phyloP scores from a whole-genome alignment of 768 basidiomycete genomes.

The Holtermanniella nyarrowii region DNA sequence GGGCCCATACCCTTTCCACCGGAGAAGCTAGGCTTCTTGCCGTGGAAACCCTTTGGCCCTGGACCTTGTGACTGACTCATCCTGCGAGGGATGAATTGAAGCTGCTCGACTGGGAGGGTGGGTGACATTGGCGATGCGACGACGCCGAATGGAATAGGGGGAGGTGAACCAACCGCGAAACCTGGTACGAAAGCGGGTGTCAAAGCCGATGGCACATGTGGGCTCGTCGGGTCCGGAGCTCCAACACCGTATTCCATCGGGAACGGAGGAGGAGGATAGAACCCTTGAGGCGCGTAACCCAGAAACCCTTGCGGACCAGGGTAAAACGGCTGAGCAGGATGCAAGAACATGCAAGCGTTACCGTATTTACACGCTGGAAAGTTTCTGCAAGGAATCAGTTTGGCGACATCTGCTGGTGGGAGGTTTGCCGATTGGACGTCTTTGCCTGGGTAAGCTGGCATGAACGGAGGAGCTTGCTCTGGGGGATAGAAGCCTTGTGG shows the following conservation, averaged over 20 bases:
- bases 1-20: constrained; percentile 16
- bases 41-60: constrained; percentile 10
- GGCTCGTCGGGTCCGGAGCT: not conserved
- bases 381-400: constrained; percentile 41
- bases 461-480: not conserved
- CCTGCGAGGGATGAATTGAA: constrained; percentile 13
- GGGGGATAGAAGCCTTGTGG: not conserved
- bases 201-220: constrained; percentile 13
- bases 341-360: constrained; percentile 38
- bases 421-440: constrained; percentile 21
- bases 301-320: not conserved
- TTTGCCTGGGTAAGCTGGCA: not conserved
- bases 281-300: constrained; percentile 2
- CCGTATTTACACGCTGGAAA: constrained; percentile 43
- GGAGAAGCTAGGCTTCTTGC: constrained; percentile 38
- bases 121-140: constrained; percentile 27
- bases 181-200: constrained; percentile 14
- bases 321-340: constrained; percentile 30
- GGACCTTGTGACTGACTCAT: not conserved
- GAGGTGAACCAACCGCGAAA: constrained; percentile 13
- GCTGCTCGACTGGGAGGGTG: constrained; percentile 22
- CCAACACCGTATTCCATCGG: constrained; percentile 5
- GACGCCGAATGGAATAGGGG: constrained; percentile 13
- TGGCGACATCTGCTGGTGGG: constrained; percentile 39
- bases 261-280: constrained; percentile 2